Conservation (phyloP, 2,329 filamentous ascomycete genomes). For the Lasiodiplodia hormozganensis region DNA sequence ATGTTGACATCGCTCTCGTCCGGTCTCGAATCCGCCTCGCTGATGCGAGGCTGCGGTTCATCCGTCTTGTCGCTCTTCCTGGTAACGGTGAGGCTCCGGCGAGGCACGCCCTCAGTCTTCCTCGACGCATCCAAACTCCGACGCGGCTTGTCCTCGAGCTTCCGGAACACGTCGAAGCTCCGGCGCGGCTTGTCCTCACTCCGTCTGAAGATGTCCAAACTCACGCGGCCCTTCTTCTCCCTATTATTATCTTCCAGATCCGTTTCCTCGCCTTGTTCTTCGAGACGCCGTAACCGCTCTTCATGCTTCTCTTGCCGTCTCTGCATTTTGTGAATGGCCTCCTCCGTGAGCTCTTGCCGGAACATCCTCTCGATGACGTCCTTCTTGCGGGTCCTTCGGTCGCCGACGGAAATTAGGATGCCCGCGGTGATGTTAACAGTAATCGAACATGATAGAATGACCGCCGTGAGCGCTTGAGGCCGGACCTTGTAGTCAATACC, state of each 20-base stretch:
- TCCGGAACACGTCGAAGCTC: slow-evolving; percentile 18
- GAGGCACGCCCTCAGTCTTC: not conserved
- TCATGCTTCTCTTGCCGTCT: slow-evolving; percentile 26
- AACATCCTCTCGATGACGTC: slow-evolving; percentile 76
- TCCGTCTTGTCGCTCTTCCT: slow-evolving; percentile 8
- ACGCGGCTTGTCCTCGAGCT: not conserved
- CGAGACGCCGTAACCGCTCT: slow-evolving; percentile 14
- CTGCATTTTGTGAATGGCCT: slow-evolving; percentile 54
- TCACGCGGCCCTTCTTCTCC: slow-evolving; percentile 13
- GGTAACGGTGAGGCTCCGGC: slow-evolving; percentile 4
- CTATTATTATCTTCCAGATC: not conserved
- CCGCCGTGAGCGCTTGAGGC: slow-evolving; percentile 74
- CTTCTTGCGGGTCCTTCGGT: slow-evolving; percentile 78
- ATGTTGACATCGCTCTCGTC: not conserved
- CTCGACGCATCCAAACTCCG: slow-evolving; percentile 5
- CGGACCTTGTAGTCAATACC: slow-evolving; percentile 71
- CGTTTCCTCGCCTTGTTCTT: slow-evolving; percentile 19
- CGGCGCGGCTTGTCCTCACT: slow-evolving; percentile 14
- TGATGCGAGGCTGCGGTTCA: not conserved
- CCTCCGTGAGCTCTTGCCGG: slow-evolving; percentile 72
- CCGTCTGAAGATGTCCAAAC: slow-evolving; percentile 8
- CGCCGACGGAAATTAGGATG: slow-evolving; percentile 74
- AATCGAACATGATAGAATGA: slow-evolving; percentile 78
- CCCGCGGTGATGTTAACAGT: slow-evolving; percentile 76
- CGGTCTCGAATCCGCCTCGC: slow-evolving; percentile 12